Percentiles rank a stretch among this genome's conserved stretches.
Conservation (phyloP, 371 early-diverging fungal species). For the Mucor mucedo region DNA sequence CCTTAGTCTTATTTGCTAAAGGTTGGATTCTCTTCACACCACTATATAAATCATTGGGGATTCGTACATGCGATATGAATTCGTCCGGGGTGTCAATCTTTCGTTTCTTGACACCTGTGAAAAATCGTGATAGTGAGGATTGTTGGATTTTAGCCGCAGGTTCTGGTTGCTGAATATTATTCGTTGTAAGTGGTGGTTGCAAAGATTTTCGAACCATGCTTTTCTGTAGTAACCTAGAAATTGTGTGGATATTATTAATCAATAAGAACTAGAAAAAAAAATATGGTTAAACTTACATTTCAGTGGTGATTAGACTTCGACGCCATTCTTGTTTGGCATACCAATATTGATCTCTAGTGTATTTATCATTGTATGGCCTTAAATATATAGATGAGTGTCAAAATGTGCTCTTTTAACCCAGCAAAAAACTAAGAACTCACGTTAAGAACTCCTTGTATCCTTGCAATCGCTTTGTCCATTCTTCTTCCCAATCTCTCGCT, state of each 20-base stretch:
- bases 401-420: too few species aligned
- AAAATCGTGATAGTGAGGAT: constrained; percentile 45
- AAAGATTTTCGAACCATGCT: neutral
- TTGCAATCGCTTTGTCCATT: constrained; percentile 38
- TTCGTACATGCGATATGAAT: constrained; percentile 38
- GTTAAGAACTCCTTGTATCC: constrained; percentile 35
- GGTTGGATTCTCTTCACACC: constrained; percentile 47
- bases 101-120: constrained; percentile 45
- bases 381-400: neutral
- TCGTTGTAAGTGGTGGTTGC: neutral
- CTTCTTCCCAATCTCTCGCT: constrained; percentile 37
- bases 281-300: constrained; percentile 32
- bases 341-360: constrained; percentile 34
- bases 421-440: constrained; percentile 15
- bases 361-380: constrained; percentile 39
- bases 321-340: constrained; percentile 48
- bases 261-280: too few species aligned
- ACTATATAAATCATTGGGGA: constrained; percentile 50
- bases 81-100: constrained; percentile 55
- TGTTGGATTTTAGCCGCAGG: constrained; percentile 26
- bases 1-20: neutral
- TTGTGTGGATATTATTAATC: too few species aligned
- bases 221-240: constrained; percentile 10
- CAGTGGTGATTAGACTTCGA: constrained; percentile 44
- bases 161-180: neutral